Base-by-base conservation (phyloP, 2,329 filamentous ascomycete species). In the Fusarium pseudoanthophilum region DNA sequence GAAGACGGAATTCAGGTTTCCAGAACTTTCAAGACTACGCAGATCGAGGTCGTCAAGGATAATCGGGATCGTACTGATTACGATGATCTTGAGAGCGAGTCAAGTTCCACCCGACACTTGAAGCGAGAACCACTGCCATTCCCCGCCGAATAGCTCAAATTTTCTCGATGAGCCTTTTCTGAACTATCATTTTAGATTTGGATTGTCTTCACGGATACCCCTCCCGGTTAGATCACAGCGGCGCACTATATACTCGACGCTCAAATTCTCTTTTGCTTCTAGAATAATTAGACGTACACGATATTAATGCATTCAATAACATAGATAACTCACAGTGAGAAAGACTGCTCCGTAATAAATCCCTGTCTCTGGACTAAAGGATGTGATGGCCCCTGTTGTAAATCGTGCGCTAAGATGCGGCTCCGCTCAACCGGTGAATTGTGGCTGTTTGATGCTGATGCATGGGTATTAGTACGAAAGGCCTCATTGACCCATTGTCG, bases 81-180 rank as follows among this genome's bases (percentile, higher is more conserved):
- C 34, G 77, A 78, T 14, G 76, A 78, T 21, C 69, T 64, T 9
- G 68, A 74, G 24, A 78, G 77, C 58, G 77, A 78, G 51, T 77
- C 76, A 3, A 78, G 77, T 36, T 78, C 77, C 4, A 78, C 76
- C 3, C 32, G 74, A 7, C 67, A 75, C 13, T 20, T 78, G 16
- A 78, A 78, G 36, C 67, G 62, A 51, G 76, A 78, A 10, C 42
- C 57, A 15, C 72, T 77, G 8, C 39, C 57, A n/a, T 77, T 67
- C 36, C 45, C 72, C 10, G 55, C 61, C 15, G 72, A 45, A 53
- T 58, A 58, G 30, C 24, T 28, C 15, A 26, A 52, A 0, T 24
- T 1, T 13, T 56, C 11, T 26, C 30, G n/a, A 46, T 36, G 30
- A 58, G 18, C 39, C n/a, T 24, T 57, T 48, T 48, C 48, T 28